Evolutionary conservation across 805 yeast genomes (phyloP).

Genomic region (Metschnikowia dekortorum): DNA sequence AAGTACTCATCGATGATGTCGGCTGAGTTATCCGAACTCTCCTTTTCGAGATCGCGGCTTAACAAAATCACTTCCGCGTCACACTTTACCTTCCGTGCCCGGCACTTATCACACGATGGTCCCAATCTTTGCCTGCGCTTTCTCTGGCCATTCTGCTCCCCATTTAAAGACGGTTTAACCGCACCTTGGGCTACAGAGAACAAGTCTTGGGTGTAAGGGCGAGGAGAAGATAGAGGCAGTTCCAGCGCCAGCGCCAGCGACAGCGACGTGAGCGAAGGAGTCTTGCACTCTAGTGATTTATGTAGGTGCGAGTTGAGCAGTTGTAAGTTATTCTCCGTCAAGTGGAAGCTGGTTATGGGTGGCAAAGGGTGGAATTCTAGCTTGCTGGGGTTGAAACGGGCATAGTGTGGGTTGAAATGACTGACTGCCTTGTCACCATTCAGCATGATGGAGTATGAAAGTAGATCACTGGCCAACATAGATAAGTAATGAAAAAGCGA

Average conservation of each 20-base stretch:
- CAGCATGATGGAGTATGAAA: conserved; percentile 39
- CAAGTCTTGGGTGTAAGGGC: not conserved
- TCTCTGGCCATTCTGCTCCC: conserved; percentile 1
- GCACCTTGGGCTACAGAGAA: not conserved
- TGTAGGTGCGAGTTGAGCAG: conserved; percentile 14
- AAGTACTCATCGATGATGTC: conserved; percentile 9
- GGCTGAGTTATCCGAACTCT: not conserved
- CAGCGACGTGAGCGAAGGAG: conserved; percentile 18
- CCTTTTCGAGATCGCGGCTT: conserved; percentile 14
- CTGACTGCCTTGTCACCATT: conserved; percentile 19
- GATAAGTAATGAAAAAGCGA: not conserved
- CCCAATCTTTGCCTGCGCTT: conserved; percentile 63
- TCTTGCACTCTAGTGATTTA: conserved; percentile 5
- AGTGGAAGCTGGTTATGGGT: conserved; percentile 13
- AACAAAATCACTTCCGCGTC: conserved; percentile 56
- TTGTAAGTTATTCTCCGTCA: conserved; percentile 19
- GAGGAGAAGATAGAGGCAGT: conserved; percentile 19
- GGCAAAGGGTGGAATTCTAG: conserved; percentile 11
- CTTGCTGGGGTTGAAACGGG: conserved; percentile 8
- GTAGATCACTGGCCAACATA: conserved; percentile 25
- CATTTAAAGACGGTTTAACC: not conserved
- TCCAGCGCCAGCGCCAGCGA: conserved; percentile 18
- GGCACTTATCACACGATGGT: conserved; percentile 70
- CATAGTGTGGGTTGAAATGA: conserved; percentile 16
- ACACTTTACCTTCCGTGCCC: conserved; percentile 67